Conservation (phyloP, 2,329 filamentous ascomycete genomes). For the Colletotrichum euphorbiae region DNA sequence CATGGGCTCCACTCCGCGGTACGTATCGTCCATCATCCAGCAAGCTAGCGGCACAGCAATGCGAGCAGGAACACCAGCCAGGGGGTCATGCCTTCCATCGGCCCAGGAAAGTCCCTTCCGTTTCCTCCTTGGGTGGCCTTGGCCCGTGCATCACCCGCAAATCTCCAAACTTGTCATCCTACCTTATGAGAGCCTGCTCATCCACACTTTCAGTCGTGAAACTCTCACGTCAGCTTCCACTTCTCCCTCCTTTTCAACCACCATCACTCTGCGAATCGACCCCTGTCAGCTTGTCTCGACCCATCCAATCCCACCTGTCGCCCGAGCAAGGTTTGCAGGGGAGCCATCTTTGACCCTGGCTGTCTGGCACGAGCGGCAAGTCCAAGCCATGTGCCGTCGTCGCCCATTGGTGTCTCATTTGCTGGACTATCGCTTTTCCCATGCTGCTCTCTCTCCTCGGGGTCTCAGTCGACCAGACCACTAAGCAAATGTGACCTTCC, state of each 20-base stretch:
- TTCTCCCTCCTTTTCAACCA: slow-evolving; percentile 2
- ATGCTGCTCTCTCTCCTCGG: slow-evolving; percentile 21
- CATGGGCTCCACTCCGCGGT: not conserved
- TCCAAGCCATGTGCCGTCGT: slow-evolving; percentile 19
- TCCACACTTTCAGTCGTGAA: slow-evolving; percentile 31
- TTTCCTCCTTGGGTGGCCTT: slow-evolving; percentile 18
- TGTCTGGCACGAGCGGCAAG: slow-evolving; percentile 19
- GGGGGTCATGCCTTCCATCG: not conserved
- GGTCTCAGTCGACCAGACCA: slow-evolving; percentile 28
- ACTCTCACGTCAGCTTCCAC: slow-evolving; percentile 20
- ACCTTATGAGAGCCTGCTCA: slow-evolving; percentile 11
- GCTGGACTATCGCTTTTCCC: not conserved
- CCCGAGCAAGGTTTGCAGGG: slow-evolving; percentile 28
- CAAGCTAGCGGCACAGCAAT: slow-evolving; percentile 2
- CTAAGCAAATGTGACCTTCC: slow-evolving; percentile 32
- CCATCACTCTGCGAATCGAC: not conserved
- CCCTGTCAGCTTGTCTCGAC: slow-evolving; percentile 28
- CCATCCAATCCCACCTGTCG: slow-evolving; percentile 22
- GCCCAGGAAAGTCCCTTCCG: not conserved
- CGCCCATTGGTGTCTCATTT: slow-evolving; percentile 18
- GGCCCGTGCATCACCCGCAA: slow-evolving; percentile 35
- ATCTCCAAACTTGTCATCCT: slow-evolving; percentile 34
- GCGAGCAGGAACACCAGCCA: slow-evolving; percentile 3
- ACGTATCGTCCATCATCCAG: not conserved
- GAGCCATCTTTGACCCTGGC: slow-evolving; percentile 2